Evolutionary conservation across 148 eudicot genomes (phyloP), one percentile per base, ranked within the genome.

Genomic region (Spergularia marina): DNA sequence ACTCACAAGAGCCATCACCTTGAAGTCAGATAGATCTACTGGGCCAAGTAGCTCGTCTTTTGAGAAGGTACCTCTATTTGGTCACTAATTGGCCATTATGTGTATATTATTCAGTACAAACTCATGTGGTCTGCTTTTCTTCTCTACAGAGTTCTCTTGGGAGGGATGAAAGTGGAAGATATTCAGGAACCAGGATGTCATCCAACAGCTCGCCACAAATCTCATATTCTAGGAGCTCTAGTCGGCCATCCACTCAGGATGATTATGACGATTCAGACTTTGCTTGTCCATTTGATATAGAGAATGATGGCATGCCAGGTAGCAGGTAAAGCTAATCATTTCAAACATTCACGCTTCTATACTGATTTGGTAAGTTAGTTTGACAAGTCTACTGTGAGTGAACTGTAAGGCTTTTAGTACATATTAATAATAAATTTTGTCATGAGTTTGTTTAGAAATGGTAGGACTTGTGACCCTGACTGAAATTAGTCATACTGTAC

Each of bases 281-380:
- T 74, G 87, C 90, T 83, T 92, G 98, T 62, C 93, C 90, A 41
- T 94, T 94, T 85, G 85, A 84, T 74, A 89, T 88, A 55, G 91
- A 91, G 72, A 88, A 87, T 70, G 97, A 89, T 74, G 93, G 86
- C 63, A 78, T 82, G 75, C 76, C 73, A 15, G 81, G 81, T 76
- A 81, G 83, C 91, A 91, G 97, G 98, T 94, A 89, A 70, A 15
- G 12, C 40, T 79, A 15, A 30, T 47, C 12, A 11, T 36, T 30
- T 39, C 72, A 39, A 53, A 23, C 44, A 14, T 54, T 61, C 54
- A 44, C 21, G 61, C 25, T 20, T 12, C 41, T 17, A 15, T 39
- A 44, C 61, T 79, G 59, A 40, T 8, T 67, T 59, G 56, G 52
- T 53, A 74, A 23, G 34, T 65, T 53, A 9, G 64, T 54, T 3